A percentile compares a stretch with the other conserved stretches of the same genome.
These are phyloP conservation scores for Begonia loranthoides DNA, from an alignment of 306 rosid genomes.

Conservation along the genomic window DNA sequence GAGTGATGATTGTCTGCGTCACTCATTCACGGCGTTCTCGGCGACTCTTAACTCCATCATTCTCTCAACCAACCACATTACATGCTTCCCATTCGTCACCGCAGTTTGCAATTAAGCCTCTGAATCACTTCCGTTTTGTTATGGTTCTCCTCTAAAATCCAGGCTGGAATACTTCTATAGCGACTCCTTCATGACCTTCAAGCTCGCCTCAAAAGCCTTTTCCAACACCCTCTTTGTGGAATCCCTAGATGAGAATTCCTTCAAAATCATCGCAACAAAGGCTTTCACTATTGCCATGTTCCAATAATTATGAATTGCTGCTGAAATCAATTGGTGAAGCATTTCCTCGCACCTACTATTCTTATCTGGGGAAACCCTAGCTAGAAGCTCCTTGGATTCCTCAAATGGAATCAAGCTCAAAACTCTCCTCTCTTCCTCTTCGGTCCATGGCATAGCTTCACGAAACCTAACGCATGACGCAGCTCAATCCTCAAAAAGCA, in stretches of 20 bases:
- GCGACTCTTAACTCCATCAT: slow-evolving; percentile 93
- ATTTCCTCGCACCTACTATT: slow-evolving; percentile 48
- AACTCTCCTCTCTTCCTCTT: slow-evolving; percentile 68
- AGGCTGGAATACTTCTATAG: slow-evolving; percentile 88
- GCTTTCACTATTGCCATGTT: slow-evolving; percentile 81
- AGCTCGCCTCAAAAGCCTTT: slow-evolving; percentile 44
- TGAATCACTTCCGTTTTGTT: slow-evolving; percentile 84
- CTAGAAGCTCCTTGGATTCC: slow-evolving; percentile 58
- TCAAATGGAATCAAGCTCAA: slow-evolving; percentile 53
- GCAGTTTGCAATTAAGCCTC: slow-evolving; percentile 78
- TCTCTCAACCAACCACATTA: slow-evolving; percentile 79
- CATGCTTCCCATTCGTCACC: slow-evolving; percentile 53
- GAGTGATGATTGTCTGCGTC: slow-evolving; percentile 67
- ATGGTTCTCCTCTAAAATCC: slow-evolving; percentile 60
- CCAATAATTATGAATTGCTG: slow-evolving; percentile 52
- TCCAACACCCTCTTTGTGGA: slow-evolving; percentile 76
- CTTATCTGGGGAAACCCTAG: slow-evolving; percentile 51
- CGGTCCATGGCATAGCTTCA: slow-evolving; percentile 90
- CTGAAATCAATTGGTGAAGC: slow-evolving; percentile 49
- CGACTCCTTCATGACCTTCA: slow-evolving; percentile 67
- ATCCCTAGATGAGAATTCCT: slow-evolving; percentile 57
- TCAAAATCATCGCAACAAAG: slow-evolving; percentile 64
- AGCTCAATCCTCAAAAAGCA: slow-evolving; percentile 77
- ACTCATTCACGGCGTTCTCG: slow-evolving; percentile 49
- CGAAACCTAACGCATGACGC: slow-evolving; percentile 51